Conservation (phyloP, 106 monocot species). For the Apostasia shenzhenica region DNA sequence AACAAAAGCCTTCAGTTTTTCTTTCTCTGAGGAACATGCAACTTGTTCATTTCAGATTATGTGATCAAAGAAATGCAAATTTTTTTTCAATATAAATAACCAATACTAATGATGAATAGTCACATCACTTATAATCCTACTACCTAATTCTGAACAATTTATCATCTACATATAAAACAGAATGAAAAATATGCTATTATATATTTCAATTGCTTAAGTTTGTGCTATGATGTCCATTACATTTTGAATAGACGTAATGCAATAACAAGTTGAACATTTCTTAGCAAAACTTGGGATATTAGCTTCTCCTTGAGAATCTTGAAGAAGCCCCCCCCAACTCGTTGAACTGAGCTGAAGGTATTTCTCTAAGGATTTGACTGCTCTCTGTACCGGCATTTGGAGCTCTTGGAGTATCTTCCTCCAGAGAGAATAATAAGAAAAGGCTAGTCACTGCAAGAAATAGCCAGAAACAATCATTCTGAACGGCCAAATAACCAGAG, state of each 20-base stretch:
- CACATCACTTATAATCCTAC: too few relatives aligned
- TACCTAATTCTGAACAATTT: too few relatives aligned
- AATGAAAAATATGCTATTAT: background rate
- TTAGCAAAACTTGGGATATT: conserved; percentile 48
- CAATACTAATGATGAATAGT: too few relatives aligned
- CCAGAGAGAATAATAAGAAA: too few relatives aligned
- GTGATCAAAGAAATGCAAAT: too few relatives aligned
- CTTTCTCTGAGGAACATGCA: too few relatives aligned
- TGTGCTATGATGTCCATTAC: background rate
- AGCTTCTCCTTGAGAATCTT: conserved; percentile 28
- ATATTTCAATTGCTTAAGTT: background rate
- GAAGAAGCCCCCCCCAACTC: conserved; percentile 36
- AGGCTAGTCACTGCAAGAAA: too few relatives aligned
- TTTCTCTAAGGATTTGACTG: conserved; percentile 55
- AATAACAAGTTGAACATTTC: background rate
- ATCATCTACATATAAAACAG: background rate
- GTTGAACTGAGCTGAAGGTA: conserved; percentile 59
- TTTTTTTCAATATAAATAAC: too few relatives aligned
- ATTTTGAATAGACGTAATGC: background rate
- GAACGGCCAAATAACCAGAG: too few relatives aligned
- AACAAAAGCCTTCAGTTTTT: too few relatives aligned
- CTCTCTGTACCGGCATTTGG: conserved; percentile 27
- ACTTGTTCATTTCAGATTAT: too few relatives aligned
- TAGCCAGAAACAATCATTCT: too few relatives aligned
- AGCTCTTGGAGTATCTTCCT: conserved; percentile 24